These are phyloP conservation scores for Teunomyces panamensis DNA, from an alignment of 805 yeast species.

Conservation along the genomic window DNA sequence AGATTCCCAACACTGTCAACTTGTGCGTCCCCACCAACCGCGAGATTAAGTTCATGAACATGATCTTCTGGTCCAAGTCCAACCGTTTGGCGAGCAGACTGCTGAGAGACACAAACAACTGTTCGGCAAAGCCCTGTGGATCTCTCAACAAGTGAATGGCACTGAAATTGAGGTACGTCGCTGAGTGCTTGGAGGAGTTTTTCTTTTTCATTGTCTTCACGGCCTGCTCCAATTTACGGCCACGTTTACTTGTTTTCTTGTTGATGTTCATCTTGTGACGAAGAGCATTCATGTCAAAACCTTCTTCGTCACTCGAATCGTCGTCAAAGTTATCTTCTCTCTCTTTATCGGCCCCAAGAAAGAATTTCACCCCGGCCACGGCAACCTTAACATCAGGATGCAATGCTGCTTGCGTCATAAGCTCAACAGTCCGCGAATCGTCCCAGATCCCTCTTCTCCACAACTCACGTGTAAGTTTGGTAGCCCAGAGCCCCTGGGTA, in stretches of 20 bases:
- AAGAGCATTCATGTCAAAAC: conserved; percentile 66
- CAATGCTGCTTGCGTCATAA: conserved; percentile 93
- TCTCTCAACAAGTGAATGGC: conserved; percentile 93
- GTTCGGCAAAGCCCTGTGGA: conserved; percentile 97
- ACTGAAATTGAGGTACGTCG: conserved; percentile 81
- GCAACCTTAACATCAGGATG: conserved; percentile 87
- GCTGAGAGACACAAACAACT: conserved; percentile 68
- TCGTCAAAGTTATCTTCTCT: conserved; percentile 82
- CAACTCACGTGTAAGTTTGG: conserved; percentile 87
- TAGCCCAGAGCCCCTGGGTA: conserved; percentile 89
- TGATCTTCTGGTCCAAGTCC: conserved; percentile 83
- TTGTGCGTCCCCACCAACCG: conserved; percentile 93
- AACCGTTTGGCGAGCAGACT: conserved; percentile 68
- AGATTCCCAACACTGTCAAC: conserved; percentile 82
- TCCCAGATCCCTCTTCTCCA: conserved; percentile 99
- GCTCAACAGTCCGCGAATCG: conserved; percentile 93
- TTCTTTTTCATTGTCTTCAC: conserved; percentile 67
- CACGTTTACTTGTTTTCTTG: conserved; percentile 77
- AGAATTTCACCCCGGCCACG: conserved; percentile 84
- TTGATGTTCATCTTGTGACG: conserved; percentile 81
- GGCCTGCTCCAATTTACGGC: conserved; percentile 76
- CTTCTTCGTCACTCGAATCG: conserved; percentile 65
- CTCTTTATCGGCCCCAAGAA: conserved; percentile 92
- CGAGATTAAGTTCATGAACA: conserved; percentile 82
- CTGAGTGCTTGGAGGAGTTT: conserved; percentile 49